A percentile compares a stretch with the other conserved stretches of the same genome.
Evolutionary conservation across 73 alveolate genomes (phyloP).

Genomic region (Paramecium caudatum): DNA sequence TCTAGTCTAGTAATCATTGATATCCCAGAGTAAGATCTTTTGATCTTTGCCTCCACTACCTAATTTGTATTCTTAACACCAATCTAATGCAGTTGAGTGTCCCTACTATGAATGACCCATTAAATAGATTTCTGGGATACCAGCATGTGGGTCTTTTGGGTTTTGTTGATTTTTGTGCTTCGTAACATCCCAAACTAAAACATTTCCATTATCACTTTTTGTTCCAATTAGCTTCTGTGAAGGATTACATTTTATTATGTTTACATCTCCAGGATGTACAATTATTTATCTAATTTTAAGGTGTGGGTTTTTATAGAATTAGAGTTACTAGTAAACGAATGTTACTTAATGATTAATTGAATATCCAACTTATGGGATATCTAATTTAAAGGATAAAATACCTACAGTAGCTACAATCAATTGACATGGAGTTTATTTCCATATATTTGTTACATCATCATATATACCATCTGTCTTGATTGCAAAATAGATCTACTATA

Average conservation of each 20-base stretch:
- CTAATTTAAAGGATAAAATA: slow-evolving; percentile 15
- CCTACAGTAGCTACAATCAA: slow-evolving; percentile 74
- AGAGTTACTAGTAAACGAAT: slow-evolving; percentile 13
- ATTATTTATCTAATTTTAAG: slow-evolving; percentile 58
- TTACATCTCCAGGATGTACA: slow-evolving; percentile 78
- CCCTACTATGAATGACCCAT: slow-evolving; percentile 68
- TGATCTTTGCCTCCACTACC: slow-evolving; percentile 77
- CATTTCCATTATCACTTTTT: slow-evolving; percentile 67
- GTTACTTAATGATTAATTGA: slow-evolving; percentile 54
- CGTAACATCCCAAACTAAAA: slow-evolving; percentile 71
- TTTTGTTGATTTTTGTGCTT: slow-evolving; percentile 61
- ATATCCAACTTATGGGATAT: slow-evolving; percentile 26
- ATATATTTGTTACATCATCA: slow-evolving; percentile 66
- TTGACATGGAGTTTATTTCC: slow-evolving; percentile 71
- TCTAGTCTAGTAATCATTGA: slow-evolving; percentile 72
- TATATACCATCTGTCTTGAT: slow-evolving; percentile 73
- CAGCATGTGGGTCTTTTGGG: slow-evolving; percentile 73
- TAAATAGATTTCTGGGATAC: slow-evolving; percentile 59
- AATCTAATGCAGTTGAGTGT: slow-evolving; percentile 70
- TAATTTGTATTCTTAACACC: slow-evolving; percentile 69
- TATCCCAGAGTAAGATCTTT: slow-evolving; percentile 74
- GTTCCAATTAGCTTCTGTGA: slow-evolving; percentile 58
- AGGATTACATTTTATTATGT: slow-evolving; percentile 49
- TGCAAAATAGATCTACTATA: no score
- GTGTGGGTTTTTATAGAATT: slow-evolving; percentile 66